Base-by-base conservation (phyloP, 1,284 basidiomycete genomes). In the Cryptococcus sp. region DNA sequence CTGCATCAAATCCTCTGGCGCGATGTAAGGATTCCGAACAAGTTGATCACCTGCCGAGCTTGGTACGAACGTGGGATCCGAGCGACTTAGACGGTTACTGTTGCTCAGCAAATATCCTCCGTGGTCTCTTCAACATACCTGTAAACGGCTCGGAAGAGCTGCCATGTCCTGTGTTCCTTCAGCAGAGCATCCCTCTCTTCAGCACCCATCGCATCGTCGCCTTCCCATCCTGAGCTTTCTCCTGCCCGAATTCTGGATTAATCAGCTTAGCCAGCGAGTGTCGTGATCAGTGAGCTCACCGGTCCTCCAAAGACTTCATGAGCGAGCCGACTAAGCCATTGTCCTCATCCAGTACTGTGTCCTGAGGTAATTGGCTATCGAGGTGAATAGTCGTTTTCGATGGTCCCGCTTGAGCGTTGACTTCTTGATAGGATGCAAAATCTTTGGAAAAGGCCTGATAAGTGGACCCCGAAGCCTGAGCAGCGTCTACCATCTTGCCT, bases 101-200 rank as follows among this genome's bases (percentile, higher is more conserved):
- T 1, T 14, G 11, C 42, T 55, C 14, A 50, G 48, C 14, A 10
- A 4, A 28, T 4, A 28, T 11, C 28, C 11, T 28, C 4, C 4
- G 22, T 7, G 16, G 18, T 1, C 14, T 34, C 7, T 32, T n/a
- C 10, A 2, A 55, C 70, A 49, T 42, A 71, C 71, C 67, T 66
- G 51, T 65, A 69, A 1, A 74, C 59, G 1, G 70, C 54, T 24
- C 70, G 52, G 7, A 74, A 42, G 11, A 74, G 57, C 49, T 69
- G 66, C 72, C 72, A 74, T 39, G 72, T 70, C 22, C 72, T 57
- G 52, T 74, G 72, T 48, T 74, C 72, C n/a, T 63, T 50, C 42
- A 69, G 47, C 19, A 72, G 48, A 9, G 65, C 61, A 28, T 68
- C 56, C 46, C 56, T 54, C 53, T 69, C 66, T 9, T 69, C 68